phyloP scores from a whole-genome alignment of 345 rosid genomes.

The Gossypium ekmanianum region DNA sequence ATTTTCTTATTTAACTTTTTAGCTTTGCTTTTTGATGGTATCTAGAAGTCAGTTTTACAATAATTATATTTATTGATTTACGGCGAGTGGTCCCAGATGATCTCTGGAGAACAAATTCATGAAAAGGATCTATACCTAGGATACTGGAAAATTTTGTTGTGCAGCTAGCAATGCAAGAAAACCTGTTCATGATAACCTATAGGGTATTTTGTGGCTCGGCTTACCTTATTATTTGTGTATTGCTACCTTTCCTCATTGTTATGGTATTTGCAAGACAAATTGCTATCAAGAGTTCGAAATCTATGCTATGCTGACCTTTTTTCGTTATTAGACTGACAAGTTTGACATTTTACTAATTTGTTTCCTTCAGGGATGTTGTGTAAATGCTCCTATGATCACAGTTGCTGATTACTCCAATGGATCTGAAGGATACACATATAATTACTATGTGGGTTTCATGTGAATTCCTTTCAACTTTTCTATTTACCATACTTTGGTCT shows the following conservation, averaged over 20 bases:
- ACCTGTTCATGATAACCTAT: background rate
- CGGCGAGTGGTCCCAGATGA: background rate
- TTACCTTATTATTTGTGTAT: background rate
- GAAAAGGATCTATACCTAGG: background rate
- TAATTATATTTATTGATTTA: background rate
- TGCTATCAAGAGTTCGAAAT: background rate
- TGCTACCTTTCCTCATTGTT: background rate
- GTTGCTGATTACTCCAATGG: slow-evolving; percentile 96
- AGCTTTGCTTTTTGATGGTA: background rate
- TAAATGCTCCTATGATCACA: slow-evolving; percentile 98
- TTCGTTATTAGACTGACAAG: slow-evolving; percentile 10
- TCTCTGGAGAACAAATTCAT: background rate
- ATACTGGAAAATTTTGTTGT: background rate
- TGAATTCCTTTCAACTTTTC: slow-evolving; percentile 9
- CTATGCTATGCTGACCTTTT: background rate
- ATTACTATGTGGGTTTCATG: slow-evolving; percentile 64
- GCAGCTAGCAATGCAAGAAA: background rate
- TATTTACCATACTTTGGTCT: background rate
- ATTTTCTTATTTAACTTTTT: background rate
- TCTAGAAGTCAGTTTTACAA: background rate
- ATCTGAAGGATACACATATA: slow-evolving; percentile 91
- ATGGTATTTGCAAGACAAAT: background rate
- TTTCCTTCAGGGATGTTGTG: slow-evolving; percentile 89
- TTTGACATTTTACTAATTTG: slow-evolving; percentile 17
- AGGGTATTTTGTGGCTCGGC: background rate